A percentile compares a stretch with the other conserved stretches of the same genome.
Conservation (phyloP, 176 grass and related monocot genomes). For the Chrysopogon serrulatus region DNA sequence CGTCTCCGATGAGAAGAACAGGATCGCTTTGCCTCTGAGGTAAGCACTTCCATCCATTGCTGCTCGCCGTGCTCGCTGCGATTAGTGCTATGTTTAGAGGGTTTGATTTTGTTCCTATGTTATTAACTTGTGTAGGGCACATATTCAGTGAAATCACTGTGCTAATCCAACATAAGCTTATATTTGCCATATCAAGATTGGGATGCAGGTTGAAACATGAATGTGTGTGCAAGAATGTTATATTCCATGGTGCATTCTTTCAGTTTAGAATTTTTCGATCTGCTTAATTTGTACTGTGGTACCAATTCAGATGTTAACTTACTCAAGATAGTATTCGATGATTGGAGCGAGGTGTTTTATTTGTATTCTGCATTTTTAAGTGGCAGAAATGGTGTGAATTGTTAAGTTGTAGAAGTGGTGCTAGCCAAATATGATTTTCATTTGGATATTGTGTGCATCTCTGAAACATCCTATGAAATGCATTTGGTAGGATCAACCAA, state of each 20-base stretch:
- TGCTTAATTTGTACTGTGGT: neutral
- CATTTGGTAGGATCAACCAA: neutral
- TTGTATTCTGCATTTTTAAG: neutral
- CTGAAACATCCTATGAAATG: neutral
- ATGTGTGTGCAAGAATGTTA: neutral
- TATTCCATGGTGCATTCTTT: neutral
- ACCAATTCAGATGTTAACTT: neutral
- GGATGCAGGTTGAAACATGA: neutral
- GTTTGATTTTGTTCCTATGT: neutral
- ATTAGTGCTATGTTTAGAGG: neutral
- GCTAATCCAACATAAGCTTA: neutral
- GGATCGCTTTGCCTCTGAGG: conserved; percentile 70
- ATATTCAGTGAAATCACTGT: neutral
- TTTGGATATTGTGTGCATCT: neutral
- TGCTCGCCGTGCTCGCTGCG: neutral
- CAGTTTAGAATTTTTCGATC: neutral
- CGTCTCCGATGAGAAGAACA: conserved; percentile 59
- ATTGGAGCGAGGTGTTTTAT: neutral
- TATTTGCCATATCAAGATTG: neutral
- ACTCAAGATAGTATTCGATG: neutral
- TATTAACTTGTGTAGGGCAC: neutral
- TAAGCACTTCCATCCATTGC: conserved; percentile 18
- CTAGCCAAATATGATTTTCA: neutral
- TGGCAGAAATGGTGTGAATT: neutral
- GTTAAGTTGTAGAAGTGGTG: neutral